These are phyloP conservation scores for Malus sylvestris DNA, from an alignment of 306 rosid genomes.

Conservation along the genomic window DNA sequence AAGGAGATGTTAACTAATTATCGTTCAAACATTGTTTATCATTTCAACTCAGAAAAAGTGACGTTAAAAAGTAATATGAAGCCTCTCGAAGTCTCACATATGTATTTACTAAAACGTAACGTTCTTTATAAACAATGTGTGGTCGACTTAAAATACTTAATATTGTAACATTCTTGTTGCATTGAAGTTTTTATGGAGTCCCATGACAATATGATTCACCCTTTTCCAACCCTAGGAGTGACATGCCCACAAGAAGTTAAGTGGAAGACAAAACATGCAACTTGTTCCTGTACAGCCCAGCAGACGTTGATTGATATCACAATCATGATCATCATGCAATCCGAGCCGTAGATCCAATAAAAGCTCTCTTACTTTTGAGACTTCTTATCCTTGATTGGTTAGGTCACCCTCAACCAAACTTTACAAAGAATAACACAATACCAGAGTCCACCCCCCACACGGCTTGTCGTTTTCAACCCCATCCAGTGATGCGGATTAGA, in stretches of 20 bases:
- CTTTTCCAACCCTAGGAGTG: too few relatives aligned
- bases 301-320: not conserved
- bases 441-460: slow-evolving; percentile 39
- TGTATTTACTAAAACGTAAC: too few relatives aligned
- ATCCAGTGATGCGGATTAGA: slow-evolving; percentile 22
- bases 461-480: slow-evolving; percentile 40
- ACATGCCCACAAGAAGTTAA: not conserved
- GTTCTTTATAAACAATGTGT: too few relatives aligned
- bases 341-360: not conserved
- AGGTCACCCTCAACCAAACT: slow-evolving; percentile 11
- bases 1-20: too few relatives aligned
- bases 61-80: too few relatives aligned
- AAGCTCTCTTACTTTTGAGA: not conserved
- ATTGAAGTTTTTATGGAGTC: too few relatives aligned
- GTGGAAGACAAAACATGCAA: not conserved
- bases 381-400: slow-evolving; percentile 14
- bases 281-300: not conserved
- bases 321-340: not conserved
- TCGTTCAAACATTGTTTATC: too few relatives aligned
- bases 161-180: too few relatives aligned
- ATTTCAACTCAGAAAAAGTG: too few relatives aligned
- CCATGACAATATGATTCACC: too few relatives aligned
- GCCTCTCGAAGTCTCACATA: too few relatives aligned
- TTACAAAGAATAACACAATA: slow-evolving; percentile 17
- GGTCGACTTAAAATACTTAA: too few relatives aligned